phyloP scores from a whole-genome alignment of 192 early-diverging fungal species.

The Chytriomyces confervae region DNA sequence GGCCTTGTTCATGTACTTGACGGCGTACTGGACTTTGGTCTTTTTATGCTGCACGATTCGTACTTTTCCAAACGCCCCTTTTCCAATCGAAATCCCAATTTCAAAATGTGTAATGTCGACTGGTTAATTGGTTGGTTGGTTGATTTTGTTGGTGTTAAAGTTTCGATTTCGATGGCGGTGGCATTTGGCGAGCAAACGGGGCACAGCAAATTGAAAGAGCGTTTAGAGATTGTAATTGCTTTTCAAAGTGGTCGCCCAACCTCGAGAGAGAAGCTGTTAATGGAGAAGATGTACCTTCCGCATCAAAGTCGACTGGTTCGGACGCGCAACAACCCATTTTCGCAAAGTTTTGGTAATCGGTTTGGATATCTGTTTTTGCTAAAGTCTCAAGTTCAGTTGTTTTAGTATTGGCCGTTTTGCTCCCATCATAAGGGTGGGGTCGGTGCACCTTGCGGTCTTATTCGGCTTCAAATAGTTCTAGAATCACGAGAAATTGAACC shows the following conservation, averaged over 20 bases:
- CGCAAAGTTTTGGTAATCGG: background rate
- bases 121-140: conserved; percentile 20
- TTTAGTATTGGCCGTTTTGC: too few relatives aligned
- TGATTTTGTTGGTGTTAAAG: background rate
- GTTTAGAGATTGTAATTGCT: background rate
- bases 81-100: conserved; percentile 85
- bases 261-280: background rate
- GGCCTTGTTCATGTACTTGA: conserved; percentile 98
- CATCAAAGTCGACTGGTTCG: background rate
- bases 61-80: conserved; percentile 95
- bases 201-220: background rate
- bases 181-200: too few relatives aligned
- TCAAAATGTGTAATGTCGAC: conserved; percentile 89
- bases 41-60: conserved; percentile 89
- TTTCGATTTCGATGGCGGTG: background rate
- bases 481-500: too few relatives aligned
- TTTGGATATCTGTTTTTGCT: too few relatives aligned
- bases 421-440: too few relatives aligned
- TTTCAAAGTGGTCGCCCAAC: background rate
- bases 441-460: too few relatives aligned
- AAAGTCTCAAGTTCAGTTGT: too few relatives aligned
- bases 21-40: conserved; percentile 76
- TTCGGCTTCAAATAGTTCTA: too few relatives aligned
- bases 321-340: background rate
- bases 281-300: background rate